These are phyloP conservation scores for Myrica gale DNA, from an alignment of 306 rosid species.

Conservation along the genomic window DNA sequence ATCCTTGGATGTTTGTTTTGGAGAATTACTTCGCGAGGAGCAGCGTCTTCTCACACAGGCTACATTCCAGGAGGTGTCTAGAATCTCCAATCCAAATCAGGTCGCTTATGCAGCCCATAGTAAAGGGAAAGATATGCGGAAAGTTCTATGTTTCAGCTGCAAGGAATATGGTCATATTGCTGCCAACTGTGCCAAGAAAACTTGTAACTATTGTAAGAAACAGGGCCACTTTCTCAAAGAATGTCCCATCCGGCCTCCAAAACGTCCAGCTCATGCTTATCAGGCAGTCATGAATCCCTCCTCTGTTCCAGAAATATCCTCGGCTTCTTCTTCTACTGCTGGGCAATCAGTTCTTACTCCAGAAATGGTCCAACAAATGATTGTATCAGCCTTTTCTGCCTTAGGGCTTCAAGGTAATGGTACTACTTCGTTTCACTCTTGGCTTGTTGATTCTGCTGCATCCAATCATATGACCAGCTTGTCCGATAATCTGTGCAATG, in stretches of 20 bases:
- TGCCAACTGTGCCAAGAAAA: not conserved
- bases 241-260: too few species aligned
- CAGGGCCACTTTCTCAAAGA: not conserved
- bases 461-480: conserved; percentile 8
- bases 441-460: conserved; percentile 1
- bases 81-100: not conserved
- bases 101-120: not conserved
- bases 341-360: not conserved
- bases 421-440: not conserved
- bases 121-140: not conserved
- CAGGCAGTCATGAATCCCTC: not conserved
- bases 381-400: not conserved
- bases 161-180: conserved; percentile 7
- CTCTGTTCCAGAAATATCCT: too few species aligned
- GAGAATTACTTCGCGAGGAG: too few species aligned
- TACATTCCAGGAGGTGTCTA: too few species aligned
- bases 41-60: too few species aligned
- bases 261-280: too few species aligned
- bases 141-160: not conserved
- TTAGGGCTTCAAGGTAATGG: not conserved
- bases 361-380: not conserved
- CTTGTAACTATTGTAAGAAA: not conserved
- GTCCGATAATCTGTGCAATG: not conserved
- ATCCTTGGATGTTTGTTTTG: too few species aligned
- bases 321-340: not conserved